Percentiles rank a stretch among this genome's conserved stretches.
These are phyloP conservation scores for Coemansia sp. DNA, from an alignment of 192 early-diverging fungal species.

Conservation along the genomic window DNA sequence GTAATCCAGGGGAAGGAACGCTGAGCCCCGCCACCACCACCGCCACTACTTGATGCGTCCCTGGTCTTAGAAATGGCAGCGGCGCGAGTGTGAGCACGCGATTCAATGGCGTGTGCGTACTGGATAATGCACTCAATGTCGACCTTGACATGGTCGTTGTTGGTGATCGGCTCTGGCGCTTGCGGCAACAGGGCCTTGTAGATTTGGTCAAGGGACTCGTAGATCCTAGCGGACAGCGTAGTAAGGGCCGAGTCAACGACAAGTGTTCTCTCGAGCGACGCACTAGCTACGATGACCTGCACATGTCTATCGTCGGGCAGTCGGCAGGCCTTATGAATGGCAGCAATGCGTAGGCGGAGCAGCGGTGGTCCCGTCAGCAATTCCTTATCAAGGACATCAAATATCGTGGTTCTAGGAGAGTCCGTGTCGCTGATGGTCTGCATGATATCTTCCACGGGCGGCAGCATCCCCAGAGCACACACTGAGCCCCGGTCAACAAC, in stretches of 20 bases:
- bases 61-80: background rate
- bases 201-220: slow-evolving; percentile 23
- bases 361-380: slow-evolving; percentile 12
- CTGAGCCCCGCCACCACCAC: background rate
- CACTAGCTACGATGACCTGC: slow-evolving; percentile 25
- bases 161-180: slow-evolving; percentile 21
- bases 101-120: slow-evolving; percentile 29
- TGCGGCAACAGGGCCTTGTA: slow-evolving; percentile 29
- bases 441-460: slow-evolving; percentile 48
- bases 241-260: slow-evolving; percentile 50
- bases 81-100: slow-evolving; percentile 8
- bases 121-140: slow-evolving; percentile 43
- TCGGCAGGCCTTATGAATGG: background rate
- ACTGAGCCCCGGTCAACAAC: slow-evolving; percentile 28
- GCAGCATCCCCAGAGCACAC: slow-evolving; percentile 40
- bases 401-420: slow-evolving; percentile 37
- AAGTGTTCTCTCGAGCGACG: slow-evolving; percentile 24
- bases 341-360: slow-evolving; percentile 19
- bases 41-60: background rate
- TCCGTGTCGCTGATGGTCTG: slow-evolving; percentile 24
- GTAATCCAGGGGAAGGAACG: slow-evolving; percentile 32
- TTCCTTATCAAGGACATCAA: slow-evolving; percentile 36
- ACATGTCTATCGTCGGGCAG: slow-evolving; percentile 25
- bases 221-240: slow-evolving; percentile 28
- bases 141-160: slow-evolving; percentile 20